These are phyloP conservation scores for Colletotrichum phormii DNA, from an alignment of 2,329 filamentous ascomycete species.

Conservation along the genomic window DNA sequence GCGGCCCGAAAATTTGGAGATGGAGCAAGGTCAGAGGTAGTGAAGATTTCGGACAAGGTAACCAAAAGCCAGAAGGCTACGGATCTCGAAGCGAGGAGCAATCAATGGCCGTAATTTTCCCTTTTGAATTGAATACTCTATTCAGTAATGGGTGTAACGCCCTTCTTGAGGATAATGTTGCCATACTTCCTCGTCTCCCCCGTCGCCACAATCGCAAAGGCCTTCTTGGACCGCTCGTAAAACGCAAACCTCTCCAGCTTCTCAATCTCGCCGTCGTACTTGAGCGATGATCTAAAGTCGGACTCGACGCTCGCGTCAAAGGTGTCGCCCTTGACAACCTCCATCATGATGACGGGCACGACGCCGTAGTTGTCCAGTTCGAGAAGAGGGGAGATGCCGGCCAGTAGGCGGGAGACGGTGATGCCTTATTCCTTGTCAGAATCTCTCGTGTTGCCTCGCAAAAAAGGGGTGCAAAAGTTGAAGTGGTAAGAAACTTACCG, in stretches of 20 bases:
- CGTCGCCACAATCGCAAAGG: slow-evolving; percentile 24
- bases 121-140: not conserved
- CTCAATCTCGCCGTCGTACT: slow-evolving; percentile 31
- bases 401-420: slow-evolving; percentile 29
- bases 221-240: slow-evolving; percentile 32
- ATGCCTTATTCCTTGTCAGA: not conserved
- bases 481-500: not conserved
- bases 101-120: too few relatives aligned
- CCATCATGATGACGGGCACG: slow-evolving; percentile 34
- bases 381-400: slow-evolving; percentile 28
- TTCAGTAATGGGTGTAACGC: slow-evolving; percentile 12
- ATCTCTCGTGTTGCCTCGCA: too few relatives aligned
- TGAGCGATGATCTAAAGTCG: slow-evolving; percentile 22
- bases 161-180: slow-evolving; percentile 34
- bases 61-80: too few relatives aligned
- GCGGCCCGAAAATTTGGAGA: too few relatives aligned
- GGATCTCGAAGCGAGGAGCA: too few relatives aligned
- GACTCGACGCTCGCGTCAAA: slow-evolving; percentile 27
- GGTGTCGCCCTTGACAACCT: slow-evolving; percentile 35
- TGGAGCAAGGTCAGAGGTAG: too few relatives aligned
- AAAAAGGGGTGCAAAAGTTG: too few relatives aligned
- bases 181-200: slow-evolving; percentile 34
- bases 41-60: too few relatives aligned
- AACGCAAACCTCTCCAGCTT: slow-evolving; percentile 32
- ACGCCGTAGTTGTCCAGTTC: slow-evolving; percentile 34